Conservation (phyloP, 257 asterid species). For the Verbascum thapsus region DNA sequence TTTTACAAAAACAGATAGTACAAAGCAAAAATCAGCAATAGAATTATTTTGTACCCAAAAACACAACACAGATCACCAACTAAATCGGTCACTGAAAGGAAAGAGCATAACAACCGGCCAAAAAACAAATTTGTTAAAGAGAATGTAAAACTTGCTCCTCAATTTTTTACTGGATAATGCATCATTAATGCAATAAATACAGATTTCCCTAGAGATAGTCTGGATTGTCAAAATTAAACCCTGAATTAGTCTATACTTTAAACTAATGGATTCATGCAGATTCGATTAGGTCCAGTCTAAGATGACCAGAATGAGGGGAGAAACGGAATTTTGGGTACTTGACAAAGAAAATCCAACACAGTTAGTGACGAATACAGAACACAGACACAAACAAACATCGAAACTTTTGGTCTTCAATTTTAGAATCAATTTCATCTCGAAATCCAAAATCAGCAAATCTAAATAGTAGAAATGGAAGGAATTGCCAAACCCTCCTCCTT, state of each 20-base stretch:
- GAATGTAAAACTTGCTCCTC: not conserved
- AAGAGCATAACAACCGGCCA: not conserved
- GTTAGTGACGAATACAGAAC: not conserved
- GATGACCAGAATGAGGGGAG: too few relatives aligned
- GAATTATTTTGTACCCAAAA: not conserved
- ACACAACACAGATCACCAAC: not conserved
- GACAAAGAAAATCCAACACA: slow-evolving; percentile 23
- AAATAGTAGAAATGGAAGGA: slow-evolving; percentile 9
- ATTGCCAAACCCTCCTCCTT: slow-evolving; percentile 9
- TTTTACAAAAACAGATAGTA: not conserved
- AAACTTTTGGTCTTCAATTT: not conserved
- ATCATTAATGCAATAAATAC: not conserved
- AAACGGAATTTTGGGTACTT: not conserved
- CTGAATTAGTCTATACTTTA: not conserved
- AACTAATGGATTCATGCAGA: too few relatives aligned
- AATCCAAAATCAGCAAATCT: slow-evolving; percentile 21
- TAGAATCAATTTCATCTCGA: slow-evolving; percentile 21
- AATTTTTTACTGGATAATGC: not conserved
- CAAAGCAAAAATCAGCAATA: not conserved
- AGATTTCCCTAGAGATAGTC: not conserved
- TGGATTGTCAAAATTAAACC: not conserved
- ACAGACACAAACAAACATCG: slow-evolving; percentile 3
- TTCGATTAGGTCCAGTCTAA: too few relatives aligned
- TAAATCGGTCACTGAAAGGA: not conserved
- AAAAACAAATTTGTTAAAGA: not conserved